Conservation (phyloP, 306 rosid genomes). For the Cucumis sativus region DNA sequence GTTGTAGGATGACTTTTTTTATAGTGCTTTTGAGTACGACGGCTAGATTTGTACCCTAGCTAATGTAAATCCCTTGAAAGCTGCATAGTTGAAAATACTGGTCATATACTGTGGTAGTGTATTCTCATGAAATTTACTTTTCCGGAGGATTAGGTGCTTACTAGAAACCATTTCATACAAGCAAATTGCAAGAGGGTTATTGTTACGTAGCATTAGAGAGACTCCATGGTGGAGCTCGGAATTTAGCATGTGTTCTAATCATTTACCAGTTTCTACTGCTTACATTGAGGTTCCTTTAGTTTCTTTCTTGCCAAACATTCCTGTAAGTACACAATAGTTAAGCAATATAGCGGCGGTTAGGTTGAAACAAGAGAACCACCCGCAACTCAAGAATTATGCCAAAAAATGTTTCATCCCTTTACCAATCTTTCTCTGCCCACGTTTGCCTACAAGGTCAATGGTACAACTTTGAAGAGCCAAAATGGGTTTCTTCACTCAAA, state of each 20-base stretch:
- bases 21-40: neutral
- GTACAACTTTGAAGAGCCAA: too few relatives aligned
- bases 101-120: neutral
- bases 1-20: neutral
- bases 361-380: too few relatives aligned
- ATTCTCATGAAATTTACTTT: neutral
- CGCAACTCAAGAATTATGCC: too few relatives aligned
- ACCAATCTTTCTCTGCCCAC: too few relatives aligned
- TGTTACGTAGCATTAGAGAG: neutral
- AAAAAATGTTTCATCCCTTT: too few relatives aligned
- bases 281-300: neutral
- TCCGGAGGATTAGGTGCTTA: neutral
- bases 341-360: too few relatives aligned
- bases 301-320: neutral
- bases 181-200: neutral
- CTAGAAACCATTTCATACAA: neutral
- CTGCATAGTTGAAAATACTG: neutral
- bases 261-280: neutral
- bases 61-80: neutral
- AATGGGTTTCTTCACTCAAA: too few relatives aligned
- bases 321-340: neutral
- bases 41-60: neutral
- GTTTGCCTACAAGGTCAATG: too few relatives aligned
- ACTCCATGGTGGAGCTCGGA: neutral
- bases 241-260: neutral